phyloP scores from a whole-genome alignment of 495 filamentous ascomycete genomes.

The Astrocystis sublimbata region DNA sequence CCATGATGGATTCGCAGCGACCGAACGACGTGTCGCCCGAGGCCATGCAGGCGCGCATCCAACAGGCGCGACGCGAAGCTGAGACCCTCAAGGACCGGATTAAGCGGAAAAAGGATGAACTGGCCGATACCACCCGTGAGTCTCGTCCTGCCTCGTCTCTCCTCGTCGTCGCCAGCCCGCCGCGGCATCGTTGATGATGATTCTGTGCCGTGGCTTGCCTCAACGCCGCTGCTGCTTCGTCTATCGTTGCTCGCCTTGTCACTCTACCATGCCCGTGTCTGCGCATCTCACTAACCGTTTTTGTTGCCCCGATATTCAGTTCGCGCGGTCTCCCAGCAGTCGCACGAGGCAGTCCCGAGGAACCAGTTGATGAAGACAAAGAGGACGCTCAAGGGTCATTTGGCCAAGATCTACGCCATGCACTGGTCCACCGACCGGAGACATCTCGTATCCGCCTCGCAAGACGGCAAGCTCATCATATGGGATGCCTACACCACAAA shows the following conservation, averaged over 20 bases:
- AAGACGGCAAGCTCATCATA: constrained; percentile 99
- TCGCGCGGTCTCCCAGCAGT: constrained; percentile 82
- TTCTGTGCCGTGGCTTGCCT: not conserved
- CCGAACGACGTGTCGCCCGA: constrained; percentile 61
- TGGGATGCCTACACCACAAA: constrained; percentile 99
- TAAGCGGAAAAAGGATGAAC: constrained; percentile 99
- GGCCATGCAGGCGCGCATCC: constrained; percentile 76
- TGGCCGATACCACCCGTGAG: constrained; percentile 96
- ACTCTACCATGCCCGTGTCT: not conserved
- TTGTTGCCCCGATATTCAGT: constrained; percentile 55
- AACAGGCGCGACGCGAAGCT: constrained; percentile 94
- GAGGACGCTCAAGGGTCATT: constrained; percentile 92
- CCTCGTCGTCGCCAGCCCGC: constrained; percentile 1
- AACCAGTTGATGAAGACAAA: constrained; percentile 92
- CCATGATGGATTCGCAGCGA: constrained; percentile 54
- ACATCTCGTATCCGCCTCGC: constrained; percentile 96
- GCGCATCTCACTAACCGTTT: constrained; percentile 13
- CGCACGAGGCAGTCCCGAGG: constrained; percentile 84
- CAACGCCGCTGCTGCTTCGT: not conserved
- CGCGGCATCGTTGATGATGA: constrained; percentile 8
- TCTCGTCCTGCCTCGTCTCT: too few species aligned
- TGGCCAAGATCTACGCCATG: constrained; percentile 99
- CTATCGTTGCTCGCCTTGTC: not conserved
- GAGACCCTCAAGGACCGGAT: constrained; percentile 98
- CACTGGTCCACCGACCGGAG: constrained; percentile 99